These are phyloP conservation scores for Botrytis cinerea DNA, from an alignment of 2,329 filamentous ascomycete genomes.

Conservation along the genomic window DNA sequence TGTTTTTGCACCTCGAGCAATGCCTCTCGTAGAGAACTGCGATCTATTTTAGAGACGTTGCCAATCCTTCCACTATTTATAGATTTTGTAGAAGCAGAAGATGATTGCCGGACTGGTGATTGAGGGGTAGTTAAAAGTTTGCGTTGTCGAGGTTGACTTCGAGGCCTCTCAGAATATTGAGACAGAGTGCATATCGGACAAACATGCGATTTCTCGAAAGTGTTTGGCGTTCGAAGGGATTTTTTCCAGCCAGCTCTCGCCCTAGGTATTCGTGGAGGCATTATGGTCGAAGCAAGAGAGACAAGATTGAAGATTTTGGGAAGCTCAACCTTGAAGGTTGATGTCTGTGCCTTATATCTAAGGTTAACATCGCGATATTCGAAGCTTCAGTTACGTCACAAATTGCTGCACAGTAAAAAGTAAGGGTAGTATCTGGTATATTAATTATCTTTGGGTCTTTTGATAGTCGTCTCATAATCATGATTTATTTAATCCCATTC, in stretches of 20 bases:
- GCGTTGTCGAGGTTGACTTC: slow-evolving; percentile 22
- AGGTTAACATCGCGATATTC: slow-evolving; percentile 14
- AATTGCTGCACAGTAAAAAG: background rate
- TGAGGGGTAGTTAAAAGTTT: slow-evolving; percentile 22
- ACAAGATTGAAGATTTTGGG: slow-evolving; percentile 26
- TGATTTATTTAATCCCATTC: slow-evolving; percentile 45
- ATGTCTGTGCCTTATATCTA: slow-evolving; percentile 16
- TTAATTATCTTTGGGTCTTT: background rate
- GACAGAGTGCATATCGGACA: slow-evolving; percentile 37
- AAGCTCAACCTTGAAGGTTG: slow-evolving; percentile 21
- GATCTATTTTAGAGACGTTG: slow-evolving; percentile 8
- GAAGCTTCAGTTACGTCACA: slow-evolving; percentile 19
- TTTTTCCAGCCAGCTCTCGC: slow-evolving; percentile 31
- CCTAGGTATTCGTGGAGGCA: slow-evolving; percentile 41
- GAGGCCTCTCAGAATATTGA: slow-evolving; percentile 14
- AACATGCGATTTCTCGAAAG: slow-evolving; percentile 25
- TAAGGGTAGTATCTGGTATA: background rate
- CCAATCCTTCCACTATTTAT: background rate
- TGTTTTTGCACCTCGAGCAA: slow-evolving; percentile 62
- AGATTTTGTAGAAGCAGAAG: slow-evolving; percentile 6
- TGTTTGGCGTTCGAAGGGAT: slow-evolving; percentile 25
- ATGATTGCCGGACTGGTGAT: slow-evolving; percentile 28
- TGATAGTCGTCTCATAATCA: slow-evolving; percentile 8
- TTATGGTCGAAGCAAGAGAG: slow-evolving; percentile 30
- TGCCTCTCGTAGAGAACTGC: slow-evolving; percentile 40